Evolutionary conservation across 1,139 yeast genomes (phyloP), one percentile per base, ranked within the genome.

Genomic region (Petasospora fabianii): DNA sequence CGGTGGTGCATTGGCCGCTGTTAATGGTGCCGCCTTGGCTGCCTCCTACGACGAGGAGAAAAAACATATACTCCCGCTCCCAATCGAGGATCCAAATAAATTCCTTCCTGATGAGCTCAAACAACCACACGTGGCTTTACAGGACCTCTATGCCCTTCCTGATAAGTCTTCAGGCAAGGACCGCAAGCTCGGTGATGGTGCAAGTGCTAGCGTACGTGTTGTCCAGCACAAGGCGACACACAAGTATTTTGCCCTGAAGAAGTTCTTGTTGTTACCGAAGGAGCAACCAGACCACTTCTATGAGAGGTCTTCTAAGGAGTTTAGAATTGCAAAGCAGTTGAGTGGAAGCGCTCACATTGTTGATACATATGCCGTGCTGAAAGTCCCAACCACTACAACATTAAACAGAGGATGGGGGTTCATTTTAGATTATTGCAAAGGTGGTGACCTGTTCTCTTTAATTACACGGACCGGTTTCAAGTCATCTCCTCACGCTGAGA

Each of bases 381-480:
- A 77, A 42, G 70, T 82, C 24, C 84, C 80, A 43, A 69, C 81
- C 3, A 72, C 76, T 16, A 66, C 68, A 9, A 66, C 62, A 41
- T 60, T 81, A 45, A 69, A 76, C 3, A 64, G 90, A 49, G 84
- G 87, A 4, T 84, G 94, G 94, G 92, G 90, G 5, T 75, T 83
- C 56, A 71, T 81, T 7, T 65, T 84, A 67, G 87, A 82, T 49
- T 72, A 62, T 44, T 82, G 88, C 53, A 64, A 62, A 29, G 86
- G 86, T 14, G 87, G 87, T 27, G 95, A 85, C 53, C 64, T 84
- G 36, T 84, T 79, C 55, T 77, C 77, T 47, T 61, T 78, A 31
- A 76, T 84, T 35, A 68, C 74, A 33, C 61, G 68, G 38, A 63
- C 63, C 2, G 68, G 66, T 15, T 67, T 75, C 60, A 77, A 75